Evolutionary conservation across 2,329 filamentous ascomycete species (phyloP), one percentile per base, ranked within the genome.

Genomic region (Didymella exigua): DNA sequence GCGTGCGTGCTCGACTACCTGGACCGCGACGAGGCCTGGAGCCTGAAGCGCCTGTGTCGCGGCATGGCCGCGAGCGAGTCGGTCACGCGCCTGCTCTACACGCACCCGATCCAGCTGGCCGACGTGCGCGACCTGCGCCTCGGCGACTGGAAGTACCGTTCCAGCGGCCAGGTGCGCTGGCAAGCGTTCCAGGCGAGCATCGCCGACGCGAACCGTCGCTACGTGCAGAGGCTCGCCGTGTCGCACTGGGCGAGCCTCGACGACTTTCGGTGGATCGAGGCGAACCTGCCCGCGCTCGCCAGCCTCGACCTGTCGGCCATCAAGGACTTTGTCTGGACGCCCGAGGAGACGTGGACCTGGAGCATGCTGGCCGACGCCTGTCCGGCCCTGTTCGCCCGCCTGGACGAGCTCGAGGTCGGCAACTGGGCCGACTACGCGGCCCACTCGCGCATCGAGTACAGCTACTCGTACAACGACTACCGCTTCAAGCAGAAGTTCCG

Each of bases 381-480:
- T 33, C 70, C 68, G 3, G 57, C 49, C 29, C 63, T 75, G 3
- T 73, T 75, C 47, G 61, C 16, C n/a, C 64, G 65, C 1, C 47
- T 74, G 2, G 67, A 73, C 16, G 67, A 73, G 54, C 61, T 75
- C 8, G 71, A 73, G 46, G 70, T 74, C 6, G 64, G 68, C 16
- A 73, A 74, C 44, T 74, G 72, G 72, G 69, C 71, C 8, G 72
- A 75, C 62, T 74, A 72, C 52, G 69, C 67, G 0, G 69, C 67
- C 9, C 72, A 75, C 47, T 67, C 68, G n/a, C 66, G 69, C 27
- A 71, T 74, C 34, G 70, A 73, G 53, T 73, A 74, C 58, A 71
- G 65, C 58, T 75, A 75, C 54, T 68, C 70, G 13, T 73, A 70
- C 60, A 67, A 70, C 43, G 71, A 75, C 58, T 75, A 74, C 38